Evolutionary conservation across 202 grass and related monocot genomes (phyloP).

Genomic region (Setaria viridis): DNA sequence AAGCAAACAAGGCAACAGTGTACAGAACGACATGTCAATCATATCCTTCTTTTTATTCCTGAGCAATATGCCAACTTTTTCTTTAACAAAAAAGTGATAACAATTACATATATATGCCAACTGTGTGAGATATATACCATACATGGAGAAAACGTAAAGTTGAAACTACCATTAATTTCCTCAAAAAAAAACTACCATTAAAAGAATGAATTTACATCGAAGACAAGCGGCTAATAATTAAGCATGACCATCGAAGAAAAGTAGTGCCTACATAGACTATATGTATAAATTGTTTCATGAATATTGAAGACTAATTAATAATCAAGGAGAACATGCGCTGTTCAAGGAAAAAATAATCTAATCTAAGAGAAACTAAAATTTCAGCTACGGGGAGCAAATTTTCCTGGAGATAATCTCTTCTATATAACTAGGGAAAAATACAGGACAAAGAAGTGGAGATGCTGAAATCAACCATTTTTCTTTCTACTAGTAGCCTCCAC

Average conservation of each 20-base stretch:
- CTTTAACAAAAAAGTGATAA: neutral
- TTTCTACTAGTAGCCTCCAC: neutral
- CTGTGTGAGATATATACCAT: neutral
- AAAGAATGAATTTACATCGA: neutral
- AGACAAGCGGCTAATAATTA: neutral
- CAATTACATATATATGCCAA: neutral
- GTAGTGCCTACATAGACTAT: neutral
- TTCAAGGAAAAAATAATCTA: neutral
- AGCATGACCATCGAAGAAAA: neutral
- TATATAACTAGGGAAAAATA: neutral
- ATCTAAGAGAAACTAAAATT: neutral
- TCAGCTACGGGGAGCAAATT: neutral
- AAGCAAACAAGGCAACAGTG: slow-evolving; percentile 7
- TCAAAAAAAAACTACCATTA: neutral
- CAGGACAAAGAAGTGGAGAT: neutral
- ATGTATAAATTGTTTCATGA: neutral
- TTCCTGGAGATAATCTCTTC: neutral
- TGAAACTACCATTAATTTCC: neutral
- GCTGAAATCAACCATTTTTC: neutral
- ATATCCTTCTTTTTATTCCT: neutral
- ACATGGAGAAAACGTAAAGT: neutral
- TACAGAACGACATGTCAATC: slow-evolving; percentile 41
- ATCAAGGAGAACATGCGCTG: neutral
- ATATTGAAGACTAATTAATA: neutral
- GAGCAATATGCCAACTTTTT: neutral